Evolutionary conservation across 768 basidiomycete genomes (phyloP), one percentile per base, ranked within the genome.

Genomic region (Phanerodontia chrysosporium): DNA sequence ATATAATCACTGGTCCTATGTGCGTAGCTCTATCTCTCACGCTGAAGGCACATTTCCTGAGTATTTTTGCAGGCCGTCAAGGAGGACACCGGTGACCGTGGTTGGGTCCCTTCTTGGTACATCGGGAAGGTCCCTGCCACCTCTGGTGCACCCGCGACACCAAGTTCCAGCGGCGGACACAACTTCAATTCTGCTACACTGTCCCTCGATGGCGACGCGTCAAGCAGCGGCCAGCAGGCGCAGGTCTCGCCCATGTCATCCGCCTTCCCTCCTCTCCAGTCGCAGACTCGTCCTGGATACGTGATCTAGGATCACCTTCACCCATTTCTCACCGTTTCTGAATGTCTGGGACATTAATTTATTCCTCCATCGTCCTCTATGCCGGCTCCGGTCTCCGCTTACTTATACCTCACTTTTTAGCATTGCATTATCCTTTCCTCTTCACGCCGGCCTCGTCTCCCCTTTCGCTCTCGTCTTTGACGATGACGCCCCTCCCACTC

Each of bases 31-130:
- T 51, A 62, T 45, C 24, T 22, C 21, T 29, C 29, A 63, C 4
- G 9, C 39, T 4, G 39, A 8, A 42, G 29, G 28, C 56, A 57
- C n/a, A 63, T 25, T 35, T 13, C n/a, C 13, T 28, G 13, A 58
- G 18, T 44, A 51, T 48, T 58, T 51, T 36, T 10, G 21, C 65
- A 93, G 91, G 92, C 92, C 63, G 93, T 98, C 67, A 95, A 95
- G 73, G 92, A 97, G 68, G 88, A 90, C 14, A 86, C 87, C 22
- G 96, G 96, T 45, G 90, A 94, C 73, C 85, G 96, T 62, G 96
- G 96, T 36, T 98, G 96, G 96, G 93, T 97, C 24, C 95, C 95
- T 6, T 94, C 92, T 24, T 98, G 96, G 96, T 96, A 92, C 70
- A 93, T 96, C 61, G 94, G 95, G 54, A 97, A 95, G 72, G 84